Evolutionary conservation across 805 yeast species (phyloP), one percentile per base, ranked within the genome.

Genomic region (Wickerhamiella azyma): DNA sequence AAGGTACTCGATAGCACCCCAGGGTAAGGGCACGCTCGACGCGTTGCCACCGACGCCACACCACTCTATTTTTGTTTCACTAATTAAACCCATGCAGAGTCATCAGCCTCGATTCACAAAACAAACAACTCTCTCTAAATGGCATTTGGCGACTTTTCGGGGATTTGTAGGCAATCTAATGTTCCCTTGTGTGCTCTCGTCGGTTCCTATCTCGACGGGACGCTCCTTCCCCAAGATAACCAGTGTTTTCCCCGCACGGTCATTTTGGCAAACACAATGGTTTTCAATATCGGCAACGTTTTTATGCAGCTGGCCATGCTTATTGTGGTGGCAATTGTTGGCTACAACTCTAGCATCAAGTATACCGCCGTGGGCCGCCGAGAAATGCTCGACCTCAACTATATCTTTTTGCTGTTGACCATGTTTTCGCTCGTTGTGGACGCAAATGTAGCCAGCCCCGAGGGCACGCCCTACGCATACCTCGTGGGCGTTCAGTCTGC

Each of bases 351-450:
- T 38, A 71, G 88, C 59, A 69, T 79, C 49, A 85, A 89, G 67
- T 88, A 84, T 60, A 92, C 98, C 0, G 96, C 97, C 10, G 88
- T 92, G 48, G 97, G 96, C 3, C 71, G 97, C 50, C 70, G 77
- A 10, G 98, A 92, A 59, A 81, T 86, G 78, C 63, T 85, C 45
- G 75, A 74, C 53, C 80, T 83, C 58, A 80, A 78, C 62, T 77
- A 80, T 62, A 56, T 75, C 37, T 70, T 72, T 50, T 66, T 80
- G 28, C 67, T 74, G 1, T 69, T 82, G 52, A 71, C 76, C 5
- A 70, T 82, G 13, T 65, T 79, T 50, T 72, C 88, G 2, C 67
- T 89, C 41, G 72, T 89, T 18, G 94, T 85, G 4, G 95, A 89
- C 58, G 79, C 94, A 52, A 97, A 97, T 16, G 96, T 89, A 1